Base-by-base conservation (phyloP, 1,284 basidiomycete species). In the Leccinum solheimii region DNA sequence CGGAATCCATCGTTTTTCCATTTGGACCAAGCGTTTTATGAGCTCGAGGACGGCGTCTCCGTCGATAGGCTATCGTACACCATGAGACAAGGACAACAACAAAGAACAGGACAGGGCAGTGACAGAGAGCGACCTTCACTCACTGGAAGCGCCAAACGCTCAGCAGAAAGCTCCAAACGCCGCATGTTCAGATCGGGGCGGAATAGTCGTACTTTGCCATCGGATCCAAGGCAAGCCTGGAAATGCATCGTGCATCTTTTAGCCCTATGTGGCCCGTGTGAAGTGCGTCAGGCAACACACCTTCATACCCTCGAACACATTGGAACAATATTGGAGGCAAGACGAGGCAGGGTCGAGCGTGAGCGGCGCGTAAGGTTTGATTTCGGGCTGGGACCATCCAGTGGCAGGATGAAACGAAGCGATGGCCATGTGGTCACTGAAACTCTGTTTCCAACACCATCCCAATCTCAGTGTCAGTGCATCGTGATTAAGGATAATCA, bases 221-320 rank as follows among this genome's bases (percentile, higher is more conserved):
- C 83, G 14, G 80, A 85, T 59, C 84, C 89, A 6, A 84, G 75
- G 78, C 93, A 94, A 1, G 93, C 94, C 86, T 88, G 11, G 73
- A 26, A 11, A 9, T 21, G 11, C 5, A n/a, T 34, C 38, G 10
- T 2, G 16, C 13, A 34, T 34, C 9, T 2, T 3, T 56, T 34
- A 32, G 21, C 3, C 14, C 2, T 26, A 11, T 38, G 23, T 10
- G 53, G 14, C n/a, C 16, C 8, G 10, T 60, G 34, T 21, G 23
- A 19, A 50, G 19, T 5, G 10, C 6, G 23, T 3, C 13, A 7
- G 23, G 27, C 11, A 30, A 40, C 62, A 50, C 36, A 83, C 86
- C 82, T 97, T 96, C 88, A 95, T 91, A 2, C 94, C 94, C 73
- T 96, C 94, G 65, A 95, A 96, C 4, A 92, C 78, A 63, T 85